Base-by-base conservation (phyloP, 371 early-diverging fungal genomes). In the Parasitella parasitica region DNA sequence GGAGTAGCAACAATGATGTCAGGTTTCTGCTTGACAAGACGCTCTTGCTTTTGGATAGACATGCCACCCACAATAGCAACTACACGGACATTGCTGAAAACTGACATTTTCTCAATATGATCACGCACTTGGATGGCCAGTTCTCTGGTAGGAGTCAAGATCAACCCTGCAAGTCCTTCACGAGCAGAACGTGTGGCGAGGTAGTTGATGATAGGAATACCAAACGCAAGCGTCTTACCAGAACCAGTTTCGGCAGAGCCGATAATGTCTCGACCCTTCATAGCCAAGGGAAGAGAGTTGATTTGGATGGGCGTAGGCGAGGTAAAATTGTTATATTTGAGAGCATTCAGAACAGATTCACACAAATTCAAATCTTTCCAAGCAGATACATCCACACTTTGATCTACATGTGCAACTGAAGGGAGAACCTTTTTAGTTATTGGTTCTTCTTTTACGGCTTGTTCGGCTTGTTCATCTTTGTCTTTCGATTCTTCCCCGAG, bases 161-260 rank as follows among this genome's bases (percentile, higher is more conserved):
- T 84, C 37, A 97, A 73, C 38, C 71, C 81, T 28, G 63, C 38
- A 26, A 80, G 61, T 0, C 69, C 75, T 50, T 58, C 77, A 64
- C 52, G 39, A 16, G 76, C 63, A 46, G 46, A 24, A 30, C 76
- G 65, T 9, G 77, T 69, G 7, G 84, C 70, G 18, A 91, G 69
- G 35, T 81, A 74, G 27, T 91, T 81, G 32, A 93, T 67, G 35
- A 97, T 93, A 20, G 97, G 97, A 27, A 97, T 75, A 37, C 94
- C 89, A 76, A 95, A 97, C 0, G 95, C 93, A 41, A 97, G 71
- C 1, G 97, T 97, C 78, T 97, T 97, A 63, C 97, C 98, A 15
- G 95, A 94, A 69, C 94, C 94, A 2, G 99, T 99, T 65, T 97
- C 95, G 1, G 99, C 99, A 20, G 96, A 94, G 54, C 99, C 99